These are phyloP conservation scores for Skeletonema marinoi DNA, from an alignment of 108 stramenopile species.

Conservation along the genomic window DNA sequence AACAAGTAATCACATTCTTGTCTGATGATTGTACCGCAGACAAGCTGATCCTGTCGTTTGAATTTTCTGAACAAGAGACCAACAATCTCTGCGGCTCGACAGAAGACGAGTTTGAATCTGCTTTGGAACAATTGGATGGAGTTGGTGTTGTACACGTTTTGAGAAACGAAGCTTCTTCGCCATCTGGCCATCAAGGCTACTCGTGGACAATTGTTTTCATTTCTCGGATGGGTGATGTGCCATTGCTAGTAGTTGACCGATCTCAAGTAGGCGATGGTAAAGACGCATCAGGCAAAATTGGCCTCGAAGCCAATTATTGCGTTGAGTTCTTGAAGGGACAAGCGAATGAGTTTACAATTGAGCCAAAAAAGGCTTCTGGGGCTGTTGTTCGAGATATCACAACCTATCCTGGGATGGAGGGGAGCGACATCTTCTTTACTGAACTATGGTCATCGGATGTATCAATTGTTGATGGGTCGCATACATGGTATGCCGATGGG, in stretches of 20 bases:
- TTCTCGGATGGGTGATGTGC: constrained; percentile 65
- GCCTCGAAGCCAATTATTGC: constrained; percentile 28
- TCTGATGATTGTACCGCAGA: constrained; percentile 37
- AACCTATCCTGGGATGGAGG: constrained; percentile 62
- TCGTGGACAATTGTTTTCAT: constrained; percentile 76
- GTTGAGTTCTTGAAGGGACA: constrained; percentile 69
- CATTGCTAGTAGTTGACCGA: constrained; percentile 39
- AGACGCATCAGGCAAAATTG: constrained; percentile 44
- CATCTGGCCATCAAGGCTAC: constrained; percentile 43
- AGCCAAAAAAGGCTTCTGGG: constrained; percentile 81
- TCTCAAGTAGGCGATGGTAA: constrained; percentile 41
- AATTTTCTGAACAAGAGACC: constrained; percentile 21
- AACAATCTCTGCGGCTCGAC: constrained; percentile 54
- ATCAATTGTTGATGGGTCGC: constrained; percentile 44
- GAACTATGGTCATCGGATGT: constrained; percentile 68
- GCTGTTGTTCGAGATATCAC: constrained; percentile 63
- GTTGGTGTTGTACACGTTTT: constrained; percentile 65
- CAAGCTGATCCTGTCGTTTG: constrained; percentile 36
- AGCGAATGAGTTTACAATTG: constrained; percentile 81
- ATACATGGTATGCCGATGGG: constrained; percentile 52
- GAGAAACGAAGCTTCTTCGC: constrained; percentile 33
- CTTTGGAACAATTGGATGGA: constrained; percentile 25
- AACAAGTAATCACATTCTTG: constrained; percentile 55
- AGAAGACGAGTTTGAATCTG: constrained; percentile 33
- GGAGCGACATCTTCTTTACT: constrained; percentile 78